Base-by-base conservation (phyloP, 495 filamentous ascomycete genomes). In the Mytilinidion resinicola region DNA sequence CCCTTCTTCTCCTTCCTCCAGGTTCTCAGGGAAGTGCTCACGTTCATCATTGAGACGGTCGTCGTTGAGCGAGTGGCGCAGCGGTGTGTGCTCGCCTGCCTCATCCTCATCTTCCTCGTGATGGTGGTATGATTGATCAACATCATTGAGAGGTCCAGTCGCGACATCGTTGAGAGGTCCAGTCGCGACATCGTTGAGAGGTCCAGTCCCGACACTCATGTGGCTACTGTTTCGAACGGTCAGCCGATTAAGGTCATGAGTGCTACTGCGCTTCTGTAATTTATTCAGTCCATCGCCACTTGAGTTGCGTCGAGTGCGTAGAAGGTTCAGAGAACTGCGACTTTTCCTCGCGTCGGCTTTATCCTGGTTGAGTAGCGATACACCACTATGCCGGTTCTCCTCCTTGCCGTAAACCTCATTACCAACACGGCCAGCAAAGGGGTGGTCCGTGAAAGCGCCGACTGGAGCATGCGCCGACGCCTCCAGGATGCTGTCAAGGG, bases 381-480 rank as follows among this genome's bases (percentile, higher is more conserved):
- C 19, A 8, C 62, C 60, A 34, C 36, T 47, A 15, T 41, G 57
- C 12, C 61, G 59, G 14, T 30, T 38, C 25, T 56, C 53, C 38
- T 73, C 69, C 54, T 53, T 66, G 3, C 62, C 67, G 48, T 73
- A 73, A 1, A 74, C 63, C 46, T 68, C 64, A 30, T 39, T 54
- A 43, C 51, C 71, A 37, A 64, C 65, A 48, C 82, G 81, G 12
- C 91, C 92, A 33, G 85, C 87, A 58, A 88, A 88, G 9, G 87
- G 86, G 70, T 98, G 93, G 67, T 97, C 91, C 0, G 90, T 96
- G 65, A 96, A 97, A 50, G 93, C 93, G 43, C 79, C 89, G 43
- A 96, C 89, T n/a, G 93, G 93, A 1, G 95, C 93, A 57, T 79
- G 80, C 3, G 90, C 88, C 4, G 93, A 96, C n/a, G 93, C 93